Base-by-base conservation (phyloP, 1,284 basidiomycete genomes). In the Apiotrichum sp. region DNA sequence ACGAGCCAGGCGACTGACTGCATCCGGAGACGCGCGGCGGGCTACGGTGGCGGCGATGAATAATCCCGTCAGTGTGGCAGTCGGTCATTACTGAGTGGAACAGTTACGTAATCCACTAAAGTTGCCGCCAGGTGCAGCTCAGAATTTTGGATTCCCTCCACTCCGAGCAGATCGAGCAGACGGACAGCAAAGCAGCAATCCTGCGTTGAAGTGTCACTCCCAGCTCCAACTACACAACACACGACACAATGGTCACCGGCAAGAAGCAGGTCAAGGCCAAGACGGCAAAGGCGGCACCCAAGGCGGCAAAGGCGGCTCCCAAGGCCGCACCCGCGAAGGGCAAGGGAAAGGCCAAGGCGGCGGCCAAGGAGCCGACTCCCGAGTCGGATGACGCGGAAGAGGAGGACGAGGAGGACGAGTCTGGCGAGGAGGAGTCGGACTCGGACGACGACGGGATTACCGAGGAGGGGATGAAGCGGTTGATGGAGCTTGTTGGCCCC, bases 391-490 rank as follows among this genome's bases (percentile, higher is more conserved):
- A 40, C 33, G 22, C 22, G 22, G 47, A 53, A 29, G 39, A 61
- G 16, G 49, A 52, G 34, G 65, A 65, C 3, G 63, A 67, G 16
- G 66, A 68, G 16, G 66, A 65, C 16, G 58, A 60, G 10, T 63
- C 64, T 38, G 63, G 63, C 14, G 65, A 64, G 34, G 69, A 70
- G 36, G 86, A 90, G 69, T 75, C 89, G 42, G 82, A 84, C 63
- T 82, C 83, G 54, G 89, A 92, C 70, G 86, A 88, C 78, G 88
- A 88, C 40, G 88, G 90, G 60, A 77, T 93, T 57, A 89, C 86
- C 62, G 88, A 90, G 57, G 87, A 89, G 69, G 89, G 92, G 69
- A 83, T 82, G 82, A 75, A 79, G 68, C 79, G 82, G 53, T 77
- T 87, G 39, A 83, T 86, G 80, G 80, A 83, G 52, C 80, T 84